Conservation (phyloP, 352 stramenopile species). For the Globisporangium spiculum region DNA sequence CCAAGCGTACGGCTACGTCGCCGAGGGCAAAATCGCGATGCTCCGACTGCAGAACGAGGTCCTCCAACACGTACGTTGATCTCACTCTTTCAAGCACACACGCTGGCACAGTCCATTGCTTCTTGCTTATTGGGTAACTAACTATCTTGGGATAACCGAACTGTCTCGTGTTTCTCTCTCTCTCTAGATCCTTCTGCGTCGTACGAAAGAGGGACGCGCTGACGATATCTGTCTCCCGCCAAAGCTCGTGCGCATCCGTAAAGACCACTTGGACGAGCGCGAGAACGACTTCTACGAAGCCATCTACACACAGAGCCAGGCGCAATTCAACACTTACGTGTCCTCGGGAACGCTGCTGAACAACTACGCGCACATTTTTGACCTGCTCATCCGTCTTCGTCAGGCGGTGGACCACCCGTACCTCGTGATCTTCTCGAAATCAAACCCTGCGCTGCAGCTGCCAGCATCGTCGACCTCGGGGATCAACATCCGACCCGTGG, state of each 20-base stretch:
- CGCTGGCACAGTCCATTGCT: background rate
- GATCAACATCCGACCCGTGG: conserved; percentile 31
- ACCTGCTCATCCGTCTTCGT: conserved; percentile 96
- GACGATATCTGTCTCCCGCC: conserved; percentile 91
- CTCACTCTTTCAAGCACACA: background rate
- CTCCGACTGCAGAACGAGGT: conserved; percentile 94
- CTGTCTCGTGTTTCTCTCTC: background rate
- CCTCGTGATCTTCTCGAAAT: conserved; percentile 92
- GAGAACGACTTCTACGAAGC: conserved; percentile 99
- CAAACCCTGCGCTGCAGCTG: conserved; percentile 74
- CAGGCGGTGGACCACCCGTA: conserved; percentile 99
- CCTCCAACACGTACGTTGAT: conserved; percentile 74
- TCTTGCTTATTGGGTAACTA: background rate
- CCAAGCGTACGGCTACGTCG: conserved; percentile 92
- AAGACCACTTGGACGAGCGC: conserved; percentile 82
- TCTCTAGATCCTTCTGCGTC: conserved; percentile 91
- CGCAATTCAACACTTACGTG: conserved; percentile 99
- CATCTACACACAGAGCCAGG: conserved; percentile 96
- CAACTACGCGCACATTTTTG: conserved; percentile 99
- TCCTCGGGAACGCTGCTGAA: conserved; percentile 97
- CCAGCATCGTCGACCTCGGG: conserved; percentile 27
- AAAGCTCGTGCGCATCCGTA: conserved; percentile 87
- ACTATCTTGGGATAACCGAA: background rate
- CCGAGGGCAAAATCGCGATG: conserved; percentile 93
- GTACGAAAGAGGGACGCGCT: conserved; percentile 98